Base-by-base conservation (phyloP, 495 filamentous ascomycete genomes). In the Symbiotaphrina buchneri region DNA sequence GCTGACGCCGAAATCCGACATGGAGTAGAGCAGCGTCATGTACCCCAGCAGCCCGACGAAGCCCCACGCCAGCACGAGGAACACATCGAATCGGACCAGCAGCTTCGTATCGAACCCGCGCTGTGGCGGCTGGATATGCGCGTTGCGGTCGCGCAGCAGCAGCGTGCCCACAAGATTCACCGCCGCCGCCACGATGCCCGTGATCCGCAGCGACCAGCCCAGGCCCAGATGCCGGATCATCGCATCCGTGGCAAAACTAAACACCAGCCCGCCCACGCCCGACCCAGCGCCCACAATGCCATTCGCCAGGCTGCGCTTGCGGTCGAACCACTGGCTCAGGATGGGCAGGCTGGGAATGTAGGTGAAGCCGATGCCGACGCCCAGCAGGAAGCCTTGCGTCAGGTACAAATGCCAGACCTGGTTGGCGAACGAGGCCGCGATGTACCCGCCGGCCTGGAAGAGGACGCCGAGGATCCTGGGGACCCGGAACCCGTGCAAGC, bases 1-100 rank as follows among this genome's bases (percentile, higher is more conserved):
- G 1, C 55, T 55, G 20, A 49, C 43, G 1, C 69, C 69, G 47
- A 75, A 84, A 37, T 74, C 68, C 2, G 74, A 63, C 24, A 85
- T 55, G 13, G 71, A 60, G 46, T 61, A 65, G 5, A 62, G 46
- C 7, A 68, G 36, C 4, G 53, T 51, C n/a, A 63, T 49, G 34
- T 65, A 66, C 0, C 50, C 62, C 7, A 68, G 45, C 43, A 58
- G 53, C 34, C 52, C 56, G 32, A 63, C 48, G 25, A 62, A 51
- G 4, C 49, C 52, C 46, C 52, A 69, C 0, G 33, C 39, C 1
- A 58, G 44, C 6, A 68, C 38, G 0, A 63, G 46, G 5, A 48
- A n/a, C 29, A 54, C 63, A 23, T 64, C 53, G 1, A 41, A 31
- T 17, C 48, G 40, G 14, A 31, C 34, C 28, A 68, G 48, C 3